A percentile compares a stretch with the other conserved stretches of the same genome.
phyloP scores from a whole-genome alignment of 2,329 filamentous ascomycete genomes.

The Helotiales sp. region DNA sequence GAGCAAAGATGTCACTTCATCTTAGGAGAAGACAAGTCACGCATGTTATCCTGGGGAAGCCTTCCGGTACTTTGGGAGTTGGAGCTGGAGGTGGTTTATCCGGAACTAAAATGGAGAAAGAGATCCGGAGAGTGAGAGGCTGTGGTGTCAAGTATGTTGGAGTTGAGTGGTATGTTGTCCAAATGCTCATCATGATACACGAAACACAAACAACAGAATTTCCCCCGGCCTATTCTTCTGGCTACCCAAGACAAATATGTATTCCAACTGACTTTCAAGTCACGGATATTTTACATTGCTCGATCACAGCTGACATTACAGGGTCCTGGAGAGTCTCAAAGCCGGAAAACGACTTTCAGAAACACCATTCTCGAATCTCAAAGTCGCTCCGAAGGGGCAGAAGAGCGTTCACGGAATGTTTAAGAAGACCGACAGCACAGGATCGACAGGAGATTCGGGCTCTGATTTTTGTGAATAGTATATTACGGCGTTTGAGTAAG shows the following conservation, averaged over 20 bases:
- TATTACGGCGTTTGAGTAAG: background rate
- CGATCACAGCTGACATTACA: conserved; percentile 42
- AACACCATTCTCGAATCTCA: conserved; percentile 69
- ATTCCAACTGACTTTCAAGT: background rate
- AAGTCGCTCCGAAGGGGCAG: conserved; percentile 65
- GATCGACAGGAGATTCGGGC: conserved; percentile 10
- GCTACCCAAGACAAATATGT: background rate
- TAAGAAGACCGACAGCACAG: conserved; percentile 30
- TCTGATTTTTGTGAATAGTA: background rate
- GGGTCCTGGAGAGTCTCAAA: conserved; percentile 84
- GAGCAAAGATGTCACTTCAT: conserved; percentile 71
- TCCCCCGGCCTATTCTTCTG: background rate
- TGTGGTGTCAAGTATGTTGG: conserved; percentile 78
- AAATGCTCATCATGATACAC: too few relatives aligned
- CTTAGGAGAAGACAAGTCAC: conserved; percentile 48
- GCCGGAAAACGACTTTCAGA: conserved; percentile 77
- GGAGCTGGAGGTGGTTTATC: conserved; percentile 78
- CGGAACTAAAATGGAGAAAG: conserved; percentile 78
- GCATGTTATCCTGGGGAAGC: conserved; percentile 72
- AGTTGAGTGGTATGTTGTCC: conserved; percentile 71
- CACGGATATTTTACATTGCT: background rate
- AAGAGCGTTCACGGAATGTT: conserved; percentile 65
- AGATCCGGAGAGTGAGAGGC: conserved; percentile 71
- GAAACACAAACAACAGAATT: too few relatives aligned
- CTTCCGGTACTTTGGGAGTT: conserved; percentile 48